Evolutionary conservation across 2,329 filamentous ascomycete species (phyloP).

Genomic region (Epichloe sp.): DNA sequence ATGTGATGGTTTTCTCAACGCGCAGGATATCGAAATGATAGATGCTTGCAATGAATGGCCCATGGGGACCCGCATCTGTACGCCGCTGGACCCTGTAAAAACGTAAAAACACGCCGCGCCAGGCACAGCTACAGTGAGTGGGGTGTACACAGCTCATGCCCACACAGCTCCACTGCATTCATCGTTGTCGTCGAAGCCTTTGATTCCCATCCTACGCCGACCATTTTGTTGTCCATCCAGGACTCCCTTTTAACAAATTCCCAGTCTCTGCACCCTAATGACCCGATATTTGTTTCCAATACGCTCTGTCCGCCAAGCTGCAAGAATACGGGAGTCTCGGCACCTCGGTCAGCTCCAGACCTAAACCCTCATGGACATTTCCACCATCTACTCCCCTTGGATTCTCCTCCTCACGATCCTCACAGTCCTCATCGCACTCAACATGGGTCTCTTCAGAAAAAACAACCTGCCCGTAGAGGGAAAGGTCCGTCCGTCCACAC

Average conservation of each 20-base stretch:
- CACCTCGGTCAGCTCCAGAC: background rate
- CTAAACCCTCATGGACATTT: slow-evolving; percentile 4
- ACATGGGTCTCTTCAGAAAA: slow-evolving; percentile 55
- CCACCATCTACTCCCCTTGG: slow-evolving; percentile 8
- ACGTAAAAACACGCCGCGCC: background rate
- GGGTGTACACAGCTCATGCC: background rate
- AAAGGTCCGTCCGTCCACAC: slow-evolving; percentile 41
- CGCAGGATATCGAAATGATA: no score
- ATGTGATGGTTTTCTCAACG: no score
- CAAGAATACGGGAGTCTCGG: background rate
- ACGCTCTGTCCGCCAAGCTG: background rate
- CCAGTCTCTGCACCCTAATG: background rate
- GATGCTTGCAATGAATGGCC: no score
- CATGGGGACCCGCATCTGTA: no score
- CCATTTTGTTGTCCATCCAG: no score
- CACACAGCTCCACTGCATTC: background rate
- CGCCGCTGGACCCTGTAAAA: background rate
- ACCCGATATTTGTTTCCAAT: background rate
- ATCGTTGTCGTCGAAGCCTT: no score
- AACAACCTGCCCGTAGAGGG: slow-evolving; percentile 77
- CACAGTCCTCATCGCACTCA: slow-evolving; percentile 17
- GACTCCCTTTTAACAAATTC: no score
- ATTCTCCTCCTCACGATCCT: slow-evolving; percentile 18
- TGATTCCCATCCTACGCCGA: no score
- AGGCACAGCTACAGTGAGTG: background rate